A percentile compares a stretch with the other conserved stretches of the same genome.
Conservation (phyloP, 768 basidiomycete genomes). For the Clathrus columnatus region DNA sequence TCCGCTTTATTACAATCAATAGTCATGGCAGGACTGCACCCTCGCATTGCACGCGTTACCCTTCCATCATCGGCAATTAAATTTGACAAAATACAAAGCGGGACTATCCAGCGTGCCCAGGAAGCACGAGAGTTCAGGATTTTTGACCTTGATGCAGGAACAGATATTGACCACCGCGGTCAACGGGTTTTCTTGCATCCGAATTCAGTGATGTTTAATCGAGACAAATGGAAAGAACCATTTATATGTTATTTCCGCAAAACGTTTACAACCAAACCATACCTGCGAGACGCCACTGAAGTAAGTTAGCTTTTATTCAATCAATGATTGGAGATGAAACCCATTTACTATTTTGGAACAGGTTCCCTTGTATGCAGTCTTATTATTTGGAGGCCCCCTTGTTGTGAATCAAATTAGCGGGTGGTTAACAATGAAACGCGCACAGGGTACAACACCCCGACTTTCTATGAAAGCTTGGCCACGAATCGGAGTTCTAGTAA, state of each 20-base stretch:
- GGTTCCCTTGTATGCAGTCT: constrained; percentile 81
- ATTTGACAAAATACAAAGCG: constrained; percentile 79
- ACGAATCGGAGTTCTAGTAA: constrained; percentile 84
- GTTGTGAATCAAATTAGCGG: constrained; percentile 72
- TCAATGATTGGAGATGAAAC: neutral
- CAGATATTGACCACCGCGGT: constrained; percentile 28
- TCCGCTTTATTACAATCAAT: constrained; percentile 75
- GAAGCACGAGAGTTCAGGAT: constrained; percentile 78
- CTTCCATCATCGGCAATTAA: constrained; percentile 67
- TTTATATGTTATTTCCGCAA: constrained; percentile 83
- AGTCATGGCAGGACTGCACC: constrained; percentile 82
- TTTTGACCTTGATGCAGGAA: constrained; percentile 43
- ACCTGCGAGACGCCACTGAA: constrained; percentile 81
- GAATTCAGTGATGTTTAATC: constrained; percentile 66
- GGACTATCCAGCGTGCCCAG: constrained; percentile 78
- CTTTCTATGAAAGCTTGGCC: constrained; percentile 76
- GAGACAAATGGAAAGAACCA: constrained; percentile 63
- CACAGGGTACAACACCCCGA: constrained; percentile 31
- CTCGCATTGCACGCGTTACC: constrained; percentile 67
- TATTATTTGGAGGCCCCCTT: constrained; percentile 79
- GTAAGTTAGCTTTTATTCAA: constrained; percentile 29
- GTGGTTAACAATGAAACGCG: constrained; percentile 52
- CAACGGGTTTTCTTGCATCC: constrained; percentile 75
- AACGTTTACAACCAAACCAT: constrained; percentile 74
- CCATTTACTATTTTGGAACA: constrained; percentile 25